These are phyloP conservation scores for Amauroascus verrucosus DNA, from an alignment of 2,329 filamentous ascomycete species.

Conservation along the genomic window DNA sequence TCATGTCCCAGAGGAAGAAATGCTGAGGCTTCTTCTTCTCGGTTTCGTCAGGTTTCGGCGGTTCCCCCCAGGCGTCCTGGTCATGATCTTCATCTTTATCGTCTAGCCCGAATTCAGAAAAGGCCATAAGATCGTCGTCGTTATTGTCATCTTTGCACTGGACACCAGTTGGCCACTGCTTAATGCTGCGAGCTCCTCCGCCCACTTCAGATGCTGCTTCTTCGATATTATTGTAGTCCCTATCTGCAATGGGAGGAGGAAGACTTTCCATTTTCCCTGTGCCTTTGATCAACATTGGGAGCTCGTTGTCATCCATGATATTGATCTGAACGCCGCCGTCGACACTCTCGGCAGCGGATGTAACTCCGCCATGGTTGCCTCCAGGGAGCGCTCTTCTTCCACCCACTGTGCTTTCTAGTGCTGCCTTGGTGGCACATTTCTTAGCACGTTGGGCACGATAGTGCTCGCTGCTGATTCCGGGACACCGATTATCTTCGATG, in stretches of 20 bases:
- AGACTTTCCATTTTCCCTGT: neutral
- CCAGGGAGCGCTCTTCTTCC: neutral
- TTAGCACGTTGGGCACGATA: slow-evolving; percentile 43
- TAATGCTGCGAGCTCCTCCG: slow-evolving; percentile 8
- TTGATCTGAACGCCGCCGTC: slow-evolving; percentile 22
- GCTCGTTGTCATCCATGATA: slow-evolving; percentile 14
- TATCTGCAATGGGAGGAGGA: neutral
- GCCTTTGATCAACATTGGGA: neutral
- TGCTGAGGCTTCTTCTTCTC: slow-evolving; percentile 5
- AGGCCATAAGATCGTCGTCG: slow-evolving; percentile 19
- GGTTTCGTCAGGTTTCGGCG: neutral
- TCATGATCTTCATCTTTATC: neutral
- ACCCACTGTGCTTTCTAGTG: slow-evolving; percentile 16
- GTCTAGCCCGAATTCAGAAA: slow-evolving; percentile 12
- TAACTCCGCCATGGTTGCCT: neutral
- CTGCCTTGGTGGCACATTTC: slow-evolving; percentile 39
- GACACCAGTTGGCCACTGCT: slow-evolving; percentile 22
- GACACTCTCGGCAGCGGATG: slow-evolving; percentile 14
- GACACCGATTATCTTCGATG: slow-evolving; percentile 45
- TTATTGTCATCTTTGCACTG: neutral
- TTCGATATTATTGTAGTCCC: neutral
- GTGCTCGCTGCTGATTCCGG: slow-evolving; percentile 31
- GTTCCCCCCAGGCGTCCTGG: slow-evolving; percentile 3
- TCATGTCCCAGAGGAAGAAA: slow-evolving; percentile 21
- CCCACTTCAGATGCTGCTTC: neutral